Evolutionary conservation across 805 yeast genomes (phyloP).

Genomic region (Groenewaldozyma salmanticensis): DNA sequence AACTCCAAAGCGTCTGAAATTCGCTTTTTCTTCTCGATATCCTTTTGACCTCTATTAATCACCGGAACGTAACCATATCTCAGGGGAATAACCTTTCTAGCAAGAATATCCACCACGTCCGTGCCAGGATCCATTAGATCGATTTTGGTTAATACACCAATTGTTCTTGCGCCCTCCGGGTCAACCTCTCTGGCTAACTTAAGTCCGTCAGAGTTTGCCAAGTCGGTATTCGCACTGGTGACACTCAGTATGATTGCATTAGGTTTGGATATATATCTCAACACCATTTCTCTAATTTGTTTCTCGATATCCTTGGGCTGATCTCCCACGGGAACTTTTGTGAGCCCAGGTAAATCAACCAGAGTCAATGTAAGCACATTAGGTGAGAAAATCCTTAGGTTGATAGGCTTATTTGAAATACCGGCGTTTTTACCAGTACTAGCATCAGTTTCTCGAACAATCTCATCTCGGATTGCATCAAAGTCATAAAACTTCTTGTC

Average conservation of each 20-base stretch:
- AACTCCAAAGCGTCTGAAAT: slow-evolving; percentile 79
- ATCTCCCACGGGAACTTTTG: slow-evolving; percentile 98
- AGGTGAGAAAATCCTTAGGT: slow-evolving; percentile 87
- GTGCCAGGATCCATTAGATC: slow-evolving; percentile 98
- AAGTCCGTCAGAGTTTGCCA: slow-evolving; percentile 94
- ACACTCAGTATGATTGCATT: slow-evolving; percentile 93
- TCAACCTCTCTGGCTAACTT: slow-evolving; percentile 96
- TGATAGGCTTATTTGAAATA: slow-evolving; percentile 86
- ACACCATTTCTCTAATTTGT: slow-evolving; percentile 84
- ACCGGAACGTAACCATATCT: slow-evolving; percentile 96
- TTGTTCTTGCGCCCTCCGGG: slow-evolving; percentile 89
- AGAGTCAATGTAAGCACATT: slow-evolving; percentile 89
- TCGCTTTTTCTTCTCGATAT: slow-evolving; percentile 78
- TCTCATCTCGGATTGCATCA: slow-evolving; percentile 81
- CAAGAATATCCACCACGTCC: slow-evolving; percentile 88
- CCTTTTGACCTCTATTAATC: slow-evolving; percentile 94
- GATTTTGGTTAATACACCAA: slow-evolving; percentile 93
- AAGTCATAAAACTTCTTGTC: slow-evolving; percentile 80
- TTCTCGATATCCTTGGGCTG: slow-evolving; percentile 96
- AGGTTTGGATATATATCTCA: slow-evolving; percentile 90
- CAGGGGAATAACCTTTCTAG: slow-evolving; percentile 91
- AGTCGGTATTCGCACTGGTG: slow-evolving; percentile 92
- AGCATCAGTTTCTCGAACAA: slow-evolving; percentile 82
- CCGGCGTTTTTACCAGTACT: slow-evolving; percentile 68
- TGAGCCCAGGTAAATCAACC: slow-evolving; percentile 94